Base-by-base conservation (phyloP, 2,329 filamentous ascomycete genomes). In the Lasiodiplodia theobromae region DNA sequence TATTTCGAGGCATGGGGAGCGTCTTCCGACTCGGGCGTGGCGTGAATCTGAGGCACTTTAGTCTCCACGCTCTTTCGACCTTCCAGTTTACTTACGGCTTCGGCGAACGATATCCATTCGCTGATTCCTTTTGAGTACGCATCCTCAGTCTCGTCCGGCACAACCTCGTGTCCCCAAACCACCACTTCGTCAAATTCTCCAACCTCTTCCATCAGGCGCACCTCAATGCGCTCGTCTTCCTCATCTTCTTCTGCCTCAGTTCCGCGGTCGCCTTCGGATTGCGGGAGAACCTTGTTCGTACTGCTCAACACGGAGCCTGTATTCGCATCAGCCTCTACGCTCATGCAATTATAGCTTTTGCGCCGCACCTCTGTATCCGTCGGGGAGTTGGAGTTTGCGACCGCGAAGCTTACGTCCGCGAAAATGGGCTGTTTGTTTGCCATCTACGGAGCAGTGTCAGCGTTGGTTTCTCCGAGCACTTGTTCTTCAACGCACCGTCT, bases 121-220 rank as follows among this genome's bases (percentile, higher is more conserved):
- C 90, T 86, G 53, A 97, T 82, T 0, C 91, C 89, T 76, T 91
- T 90, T 4, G 92, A 83, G 77, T 93, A 96, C 1, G 86, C 83
- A 79, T 97, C 93, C 6, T 81, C 81, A 34, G 84, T 83, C 0
- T 84, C 84, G 69, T 91, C 88, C 6, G 89, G 89, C 62, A 87
- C 73, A 0, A 82, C 79, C 72, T 96, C 94, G 77, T 97, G 94
- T 0, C 87, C 90, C 94, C 94, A 98, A n/a, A 97, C 85, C 3
- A 93, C 81, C 63, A 97, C 78, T 67, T 91, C 85, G 7, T 93
- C 88, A 76, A 97, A 97, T 18, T 84, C 84, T 1, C 88, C 89
- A 23, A 89, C 83, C 53, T 88, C 83, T 63, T 91, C 86, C 72
- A 95, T 78, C 1, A 86, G 81, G 64, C 74, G 78, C 49, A 77